Conservation (phyloP, 1,284 basidiomycete species). For the Thelephora terrestris region DNA sequence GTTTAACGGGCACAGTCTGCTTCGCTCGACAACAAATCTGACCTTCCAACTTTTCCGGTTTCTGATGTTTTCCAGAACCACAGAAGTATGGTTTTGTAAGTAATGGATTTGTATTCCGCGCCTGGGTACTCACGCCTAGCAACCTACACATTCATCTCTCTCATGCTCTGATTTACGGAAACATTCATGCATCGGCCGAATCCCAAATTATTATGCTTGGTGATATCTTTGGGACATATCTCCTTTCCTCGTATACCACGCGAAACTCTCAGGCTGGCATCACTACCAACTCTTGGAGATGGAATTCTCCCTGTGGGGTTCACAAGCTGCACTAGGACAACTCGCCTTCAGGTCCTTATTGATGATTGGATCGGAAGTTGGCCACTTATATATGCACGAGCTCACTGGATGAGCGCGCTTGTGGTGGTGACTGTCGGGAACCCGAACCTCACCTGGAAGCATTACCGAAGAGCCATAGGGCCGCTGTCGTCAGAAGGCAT, state of each 20-base stretch:
- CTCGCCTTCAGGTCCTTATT: not conserved
- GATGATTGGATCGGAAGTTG: not conserved
- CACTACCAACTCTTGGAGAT: constrained; percentile 11
- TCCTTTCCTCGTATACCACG: constrained; percentile 16
- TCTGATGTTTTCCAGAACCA: not conserved
- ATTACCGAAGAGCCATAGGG: not conserved
- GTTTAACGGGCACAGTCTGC: too few relatives aligned
- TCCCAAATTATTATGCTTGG: constrained; percentile 16
- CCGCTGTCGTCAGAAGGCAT: not conserved
- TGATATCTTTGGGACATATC: constrained; percentile 17
- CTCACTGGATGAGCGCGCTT: not conserved
- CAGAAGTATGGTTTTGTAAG: not conserved
- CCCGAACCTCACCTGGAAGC: not conserved
- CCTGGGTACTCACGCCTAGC: not conserved
- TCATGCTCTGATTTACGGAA: not conserved
- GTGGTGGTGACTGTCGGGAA: too few relatives aligned
- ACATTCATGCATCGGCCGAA: constrained; percentile 7
- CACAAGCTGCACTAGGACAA: not conserved
- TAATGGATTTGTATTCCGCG: not conserved
- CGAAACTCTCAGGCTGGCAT: constrained; percentile 17
- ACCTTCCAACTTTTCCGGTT: not conserved
- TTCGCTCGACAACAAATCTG: too few relatives aligned
- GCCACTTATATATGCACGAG: not conserved
- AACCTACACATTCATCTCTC: not conserved
- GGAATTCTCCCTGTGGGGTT: not conserved